phyloP scores from a whole-genome alignment of 768 basidiomycete species.

The Russula sp. region DNA sequence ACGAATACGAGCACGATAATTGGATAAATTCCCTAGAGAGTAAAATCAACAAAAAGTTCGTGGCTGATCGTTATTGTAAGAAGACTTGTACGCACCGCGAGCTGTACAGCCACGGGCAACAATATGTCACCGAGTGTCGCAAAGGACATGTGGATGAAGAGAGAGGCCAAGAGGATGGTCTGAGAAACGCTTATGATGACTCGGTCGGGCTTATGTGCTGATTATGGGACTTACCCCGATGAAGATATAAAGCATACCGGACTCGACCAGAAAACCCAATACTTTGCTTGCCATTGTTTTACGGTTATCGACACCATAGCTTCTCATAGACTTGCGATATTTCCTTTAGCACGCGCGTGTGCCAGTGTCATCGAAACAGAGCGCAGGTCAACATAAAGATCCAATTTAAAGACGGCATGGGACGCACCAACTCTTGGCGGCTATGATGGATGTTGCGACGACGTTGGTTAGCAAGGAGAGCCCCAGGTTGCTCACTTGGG shows the following conservation, averaged over 20 bases:
- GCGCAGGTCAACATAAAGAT: not conserved
- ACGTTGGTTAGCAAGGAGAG: slow-evolving; percentile 16
- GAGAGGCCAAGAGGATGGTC: not conserved
- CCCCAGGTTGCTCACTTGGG: slow-evolving; percentile 4
- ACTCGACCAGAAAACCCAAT: slow-evolving; percentile 11
- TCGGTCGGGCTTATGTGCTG: not conserved
- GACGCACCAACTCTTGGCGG: slow-evolving; percentile 8
- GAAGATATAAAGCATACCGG: slow-evolving; percentile 14
- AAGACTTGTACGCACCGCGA: slow-evolving; percentile 2
- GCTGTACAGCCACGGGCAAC: slow-evolving; percentile 4
- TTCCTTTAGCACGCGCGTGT: not conserved
- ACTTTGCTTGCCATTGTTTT: not conserved
- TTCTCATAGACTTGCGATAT: not conserved
- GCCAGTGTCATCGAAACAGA: not conserved
- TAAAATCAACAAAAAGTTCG: not conserved
- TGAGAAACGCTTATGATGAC: not conserved
- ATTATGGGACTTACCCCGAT: slow-evolving; percentile 6
- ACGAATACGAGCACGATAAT: slow-evolving; percentile 12
- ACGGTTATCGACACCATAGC: not conserved
- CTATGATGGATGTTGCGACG: slow-evolving; percentile 11
- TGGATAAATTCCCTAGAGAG: slow-evolving; percentile 17
- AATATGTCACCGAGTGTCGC: slow-evolving; percentile 3
- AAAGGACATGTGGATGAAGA: not conserved
- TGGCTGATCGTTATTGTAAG: not conserved
- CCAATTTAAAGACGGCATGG: not conserved